phyloP scores from a whole-genome alignment of 78 protist species.

The Reticulomyxa filosa region DNA sequence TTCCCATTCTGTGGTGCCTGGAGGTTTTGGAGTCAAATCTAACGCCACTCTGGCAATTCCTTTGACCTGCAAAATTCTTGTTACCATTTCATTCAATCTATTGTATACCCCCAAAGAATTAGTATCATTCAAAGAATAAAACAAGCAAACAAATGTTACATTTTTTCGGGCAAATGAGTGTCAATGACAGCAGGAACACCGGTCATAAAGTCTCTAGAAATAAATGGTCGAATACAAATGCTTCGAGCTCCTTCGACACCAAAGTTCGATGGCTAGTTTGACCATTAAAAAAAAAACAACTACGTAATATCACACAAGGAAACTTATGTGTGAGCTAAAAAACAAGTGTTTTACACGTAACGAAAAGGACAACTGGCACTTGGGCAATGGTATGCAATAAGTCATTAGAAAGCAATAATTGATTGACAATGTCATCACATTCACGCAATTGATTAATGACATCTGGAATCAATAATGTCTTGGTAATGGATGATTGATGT shows the following conservation, averaged over 20 bases:
- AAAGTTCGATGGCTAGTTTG: neutral
- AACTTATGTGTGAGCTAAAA: too few species aligned
- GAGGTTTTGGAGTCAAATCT: constrained; percentile 69
- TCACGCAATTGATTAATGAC: constrained; percentile 36
- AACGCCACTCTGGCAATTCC: constrained; percentile 41
- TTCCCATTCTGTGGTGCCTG: constrained; percentile 75
- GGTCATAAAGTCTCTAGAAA: constrained; percentile 67
- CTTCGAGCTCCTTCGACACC: constrained; percentile 14
- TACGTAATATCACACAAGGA: too few species aligned
- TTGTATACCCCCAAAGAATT: constrained; percentile 31
- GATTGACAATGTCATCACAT: constrained; percentile 49
- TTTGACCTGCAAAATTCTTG: constrained; percentile 2
- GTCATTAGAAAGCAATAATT: constrained; percentile 15
- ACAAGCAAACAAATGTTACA: too few species aligned
- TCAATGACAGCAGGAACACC: neutral
- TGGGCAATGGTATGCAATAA: constrained; percentile 35
- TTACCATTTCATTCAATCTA: constrained; percentile 22
- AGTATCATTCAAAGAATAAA: too few species aligned
- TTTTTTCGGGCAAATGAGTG: too few species aligned
- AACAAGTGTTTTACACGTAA: too few species aligned
- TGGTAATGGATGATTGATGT: constrained; percentile 24
- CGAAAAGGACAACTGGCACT: constrained; percentile 47
- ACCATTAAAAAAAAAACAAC: too few species aligned
- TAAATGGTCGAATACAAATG: constrained; percentile 54
- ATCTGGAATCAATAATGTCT: constrained; percentile 32